Conservation (phyloP, 768 basidiomycete genomes). For the Suillus ampliporus region DNA sequence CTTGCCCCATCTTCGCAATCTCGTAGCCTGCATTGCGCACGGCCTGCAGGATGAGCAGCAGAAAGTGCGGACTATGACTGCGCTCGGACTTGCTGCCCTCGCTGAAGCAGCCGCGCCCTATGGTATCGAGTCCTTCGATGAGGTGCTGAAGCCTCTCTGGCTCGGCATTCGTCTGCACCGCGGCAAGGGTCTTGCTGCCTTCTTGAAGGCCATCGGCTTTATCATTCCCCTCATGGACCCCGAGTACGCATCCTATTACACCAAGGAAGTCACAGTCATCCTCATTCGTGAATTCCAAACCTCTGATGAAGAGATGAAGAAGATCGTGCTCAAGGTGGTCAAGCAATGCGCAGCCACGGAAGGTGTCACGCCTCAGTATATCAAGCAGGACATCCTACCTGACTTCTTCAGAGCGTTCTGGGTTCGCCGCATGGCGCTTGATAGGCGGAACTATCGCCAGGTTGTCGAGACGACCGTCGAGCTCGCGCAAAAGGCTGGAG, state of each 20-base stretch:
- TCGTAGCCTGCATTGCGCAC: slow-evolving; percentile 94
- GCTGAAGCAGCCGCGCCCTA: slow-evolving; percentile 98
- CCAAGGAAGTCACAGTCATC: slow-evolving; percentile 96
- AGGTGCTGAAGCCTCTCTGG: slow-evolving; percentile 85
- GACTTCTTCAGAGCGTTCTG: slow-evolving; percentile 99
- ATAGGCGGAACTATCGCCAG: slow-evolving; percentile 94
- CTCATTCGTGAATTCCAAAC: slow-evolving; percentile 99
- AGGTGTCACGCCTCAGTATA: slow-evolving; percentile 94
- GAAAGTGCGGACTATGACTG: slow-evolving; percentile 83
- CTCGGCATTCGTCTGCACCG: slow-evolving; percentile 79
- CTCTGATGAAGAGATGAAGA: slow-evolving; percentile 99
- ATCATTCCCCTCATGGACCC: slow-evolving; percentile 99
- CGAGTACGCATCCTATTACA: slow-evolving; percentile 99
- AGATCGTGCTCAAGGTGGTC: slow-evolving; percentile 98
- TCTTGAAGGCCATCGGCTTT: slow-evolving; percentile 94
- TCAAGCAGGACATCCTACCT: slow-evolving; percentile 96
- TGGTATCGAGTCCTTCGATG: slow-evolving; percentile 99
- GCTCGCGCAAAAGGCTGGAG: slow-evolving; percentile 95
- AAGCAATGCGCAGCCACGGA: slow-evolving; percentile 99
- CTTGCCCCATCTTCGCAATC: slow-evolving; percentile 93
- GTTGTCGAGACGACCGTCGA: slow-evolving; percentile 99
- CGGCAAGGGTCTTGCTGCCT: slow-evolving; percentile 79
- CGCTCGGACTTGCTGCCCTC: slow-evolving; percentile 81
- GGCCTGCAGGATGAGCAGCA: slow-evolving; percentile 81
- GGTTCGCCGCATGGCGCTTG: slow-evolving; percentile 97